phyloP scores from a whole-genome alignment of 192 early-diverging fungal species.

The Gaertneriomyces semiglobifer region DNA sequence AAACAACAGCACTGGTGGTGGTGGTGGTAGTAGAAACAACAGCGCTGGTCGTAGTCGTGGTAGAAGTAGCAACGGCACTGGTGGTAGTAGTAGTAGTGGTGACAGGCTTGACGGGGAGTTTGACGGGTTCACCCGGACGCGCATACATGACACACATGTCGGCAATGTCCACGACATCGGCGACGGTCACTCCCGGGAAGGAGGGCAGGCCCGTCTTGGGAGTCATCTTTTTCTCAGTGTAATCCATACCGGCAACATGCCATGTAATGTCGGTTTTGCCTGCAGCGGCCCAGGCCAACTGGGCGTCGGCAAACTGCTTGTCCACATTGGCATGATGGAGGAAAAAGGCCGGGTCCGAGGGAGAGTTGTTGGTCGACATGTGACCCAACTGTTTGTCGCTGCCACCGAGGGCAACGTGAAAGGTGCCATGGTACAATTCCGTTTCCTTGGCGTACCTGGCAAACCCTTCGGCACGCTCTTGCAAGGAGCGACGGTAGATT shows the following conservation, averaged over 20 bases:
- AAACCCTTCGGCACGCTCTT: neutral
- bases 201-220: constrained; percentile 10
- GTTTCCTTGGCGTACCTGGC: constrained; percentile 4
- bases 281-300: neutral
- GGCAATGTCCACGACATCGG: neutral
- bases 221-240: neutral
- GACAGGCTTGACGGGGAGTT: neutral
- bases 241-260: neutral
- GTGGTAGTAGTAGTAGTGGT: neutral
- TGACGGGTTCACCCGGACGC: neutral
- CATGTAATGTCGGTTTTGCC: constrained; percentile 4
- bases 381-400: constrained; percentile 8
- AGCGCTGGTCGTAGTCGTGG: neutral
- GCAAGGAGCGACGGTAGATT: no score
- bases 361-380: constrained; percentile 25
- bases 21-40: neutral
- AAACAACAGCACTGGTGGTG: neutral
- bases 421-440: constrained; percentile 18
- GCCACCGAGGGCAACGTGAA: constrained; percentile 17
- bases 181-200: constrained; percentile 3
- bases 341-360: constrained; percentile 36
- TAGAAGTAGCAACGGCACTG: constrained; percentile 5
- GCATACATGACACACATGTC: constrained; percentile 17
- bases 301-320: constrained; percentile 13
- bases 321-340: constrained; percentile 38